Base-by-base conservation (phyloP, 768 basidiomycete species). In the Lactarius deliciosus region DNA sequence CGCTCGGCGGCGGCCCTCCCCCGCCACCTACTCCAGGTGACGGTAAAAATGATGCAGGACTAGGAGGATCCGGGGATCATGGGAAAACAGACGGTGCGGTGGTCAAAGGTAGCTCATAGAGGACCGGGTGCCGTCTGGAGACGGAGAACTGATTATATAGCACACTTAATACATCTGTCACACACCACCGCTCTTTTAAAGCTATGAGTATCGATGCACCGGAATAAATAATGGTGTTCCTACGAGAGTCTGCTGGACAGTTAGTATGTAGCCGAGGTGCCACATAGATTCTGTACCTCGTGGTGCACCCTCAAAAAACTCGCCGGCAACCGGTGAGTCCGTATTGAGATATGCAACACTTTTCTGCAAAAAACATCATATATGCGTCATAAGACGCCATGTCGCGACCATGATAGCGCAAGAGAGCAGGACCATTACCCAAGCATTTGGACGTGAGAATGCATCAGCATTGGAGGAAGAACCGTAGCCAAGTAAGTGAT, bases 121-220 rank as follows among this genome's bases (percentile, higher is more conserved):
- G 25, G 32, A 20, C 59, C 3, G 18, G 60, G 41, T 15, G 34
- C 58, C n/a, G 9, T 38, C 55, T 20, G 30, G 11, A 9, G 32
- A n/a, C 16, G 18, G 57, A 1, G 32, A 57, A 41, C 38, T 61
- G 16, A 45, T 34, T 50, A 66, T 32, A 53, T 66, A 58, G 38
- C 15, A 38, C 65, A 63, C 32, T 57, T 61, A 66, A 63, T 63
- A 58, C 43, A 66, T 53, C 25, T 15, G 50, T n/a, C 25, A 22
- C 22, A 53, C 16, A 41, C 6, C 50, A 53, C 50, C 50, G 13
- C 50, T 53, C 50, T 53, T 50, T 25, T 2, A 53, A 25, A 15
- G 50, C 7, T 25, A 50, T 50, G 15, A 11, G 22, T 5, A 50
- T 11, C 10, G 20, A 10, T 2, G 15, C 50, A 53, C 22, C 50